Evolutionary conservation across 2,329 filamentous ascomycete genomes (phyloP).

Genomic region (Sporothrix variecibatus): DNA sequence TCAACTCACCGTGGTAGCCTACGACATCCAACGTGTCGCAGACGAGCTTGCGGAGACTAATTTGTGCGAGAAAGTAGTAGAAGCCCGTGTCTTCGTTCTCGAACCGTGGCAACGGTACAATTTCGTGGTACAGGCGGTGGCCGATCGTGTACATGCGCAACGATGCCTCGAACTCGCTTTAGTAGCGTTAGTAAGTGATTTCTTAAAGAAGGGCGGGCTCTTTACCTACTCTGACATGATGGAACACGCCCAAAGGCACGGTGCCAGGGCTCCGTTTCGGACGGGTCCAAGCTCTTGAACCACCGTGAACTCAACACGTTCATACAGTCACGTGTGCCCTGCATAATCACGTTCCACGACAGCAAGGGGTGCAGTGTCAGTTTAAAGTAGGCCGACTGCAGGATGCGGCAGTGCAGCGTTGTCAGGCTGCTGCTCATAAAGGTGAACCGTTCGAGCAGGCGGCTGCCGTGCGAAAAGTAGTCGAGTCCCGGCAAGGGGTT

Average conservation of each 20-base stretch:
- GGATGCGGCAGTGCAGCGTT: constrained; percentile 28
- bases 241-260: constrained; percentile 29
- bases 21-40: constrained; percentile 26
- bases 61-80: constrained; percentile 30
- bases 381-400: constrained; percentile 29
- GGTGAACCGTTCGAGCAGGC: constrained; percentile 23
- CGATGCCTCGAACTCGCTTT: constrained; percentile 26
- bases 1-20: constrained; percentile 24
- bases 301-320: constrained; percentile 24
- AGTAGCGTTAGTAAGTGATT: not conserved
- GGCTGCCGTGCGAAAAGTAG: constrained; percentile 27
- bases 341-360: constrained; percentile 28
- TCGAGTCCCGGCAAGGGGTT: constrained; percentile 25
- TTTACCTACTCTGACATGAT: constrained; percentile 25
- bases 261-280: constrained; percentile 26
- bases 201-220: not conserved
- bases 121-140: constrained; percentile 28
- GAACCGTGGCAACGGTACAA: constrained; percentile 28
- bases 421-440: constrained; percentile 26
- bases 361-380: constrained; percentile 26
- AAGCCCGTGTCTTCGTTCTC: constrained; percentile 30
- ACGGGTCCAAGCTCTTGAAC: constrained; percentile 20
- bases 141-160: constrained; percentile 27
- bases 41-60: constrained; percentile 30
- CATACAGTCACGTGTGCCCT: constrained; percentile 27